Evolutionary conservation across 2,329 filamentous ascomycete genomes (phyloP), one percentile per base, ranked within the genome.

Genomic region (Phialophora macrospora): DNA sequence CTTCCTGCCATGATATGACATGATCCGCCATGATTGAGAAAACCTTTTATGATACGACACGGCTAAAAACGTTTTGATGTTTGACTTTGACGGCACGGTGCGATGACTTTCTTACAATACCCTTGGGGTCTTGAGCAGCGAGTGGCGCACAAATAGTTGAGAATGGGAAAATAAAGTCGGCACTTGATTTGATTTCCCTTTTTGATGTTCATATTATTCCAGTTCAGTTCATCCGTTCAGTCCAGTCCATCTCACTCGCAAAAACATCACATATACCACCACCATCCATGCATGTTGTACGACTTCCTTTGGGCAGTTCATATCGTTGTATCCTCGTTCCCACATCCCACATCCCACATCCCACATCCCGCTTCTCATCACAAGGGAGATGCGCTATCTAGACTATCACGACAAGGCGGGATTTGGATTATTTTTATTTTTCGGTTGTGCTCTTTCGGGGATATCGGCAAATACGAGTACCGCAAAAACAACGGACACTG

Each of bases 1-100:
- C 34, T 62, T 4, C 59, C 49, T 30, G 34, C 59, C 22, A 41
- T 62, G 49, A 62, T 62, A 30, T 62, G 38, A 44, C 17, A 44
- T 44, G 38, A 44, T n/a, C 14, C 38, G 14, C 2, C 17, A 44
- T n/a, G 38, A 44, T 44, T n/a, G 38, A 44, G n/a, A 44, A 48
- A 2, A 7, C 30, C 20, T 30, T 44, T n/a, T 26, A 41, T 12
- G 12, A 52, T 11, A 28, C 48, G 48, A 52, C 48, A 52, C 48
- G 6, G 30, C 30, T 3, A 28, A 2, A n/a, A 22, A 48, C 44
- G 44, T 6, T 8, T 44, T 44, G 38, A 44, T 44, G 38, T n/a
- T n/a, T 44, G 38, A 30, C n/a, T n/a, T n/a, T 44, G 7, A 44
- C 17, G 48, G 48, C 48, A 26, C 20, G 9, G 22, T 28, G 22